Base-by-base conservation (phyloP, 2,329 filamentous ascomycete genomes). In the Spiromastix sp. region DNA sequence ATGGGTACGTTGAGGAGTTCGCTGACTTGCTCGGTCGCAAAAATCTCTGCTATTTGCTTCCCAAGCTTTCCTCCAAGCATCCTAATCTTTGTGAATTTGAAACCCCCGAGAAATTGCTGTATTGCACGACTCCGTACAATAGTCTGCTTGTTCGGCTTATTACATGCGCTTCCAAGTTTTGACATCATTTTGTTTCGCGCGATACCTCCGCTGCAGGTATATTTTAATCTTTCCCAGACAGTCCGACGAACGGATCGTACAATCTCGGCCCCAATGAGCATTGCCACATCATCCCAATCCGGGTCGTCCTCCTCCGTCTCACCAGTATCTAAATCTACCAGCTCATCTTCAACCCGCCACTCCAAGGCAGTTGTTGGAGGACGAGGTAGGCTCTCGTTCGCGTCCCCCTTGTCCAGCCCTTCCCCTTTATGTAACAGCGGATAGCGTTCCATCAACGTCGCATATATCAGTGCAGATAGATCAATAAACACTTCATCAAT, bases 401-500 rank as follows among this genome's bases (percentile, higher is more conserved):
- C 72, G 48, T 91, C 81, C 24, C 45, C 44, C 18, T 46, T 80
- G 30, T 46, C 44, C 30, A 55, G 51, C n/a, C 45, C 45, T 45
- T 85, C 78, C 4, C 67, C 68, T 18, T 57, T 55, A 21, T 46
- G 47, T 32, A 96, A 60, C 54, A 91, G 80, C 0, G 84, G 77
- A 56, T 85, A 94, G 34, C 83, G 67, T 46, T 83, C 70, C 26
- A 94, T 59, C 32, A 98, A 63, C 18, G 82, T 68, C 2, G 70
- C 70, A 56, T 93, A 83, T 3, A 95, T 72, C 41, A 95, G 81
- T 1, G 81, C 79, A 7, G 85, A 93, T 32, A 98, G 61, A 59
- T 98, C 91, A 41, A 96, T 65, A 52, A 95, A 98, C 6, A 95
- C 86, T 59, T 98, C 91, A 55, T 98, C 91, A 37, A 96, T 83